phyloP scores from a whole-genome alignment of 768 basidiomycete species.

The Boletus pseudo-olivaceus region DNA sequence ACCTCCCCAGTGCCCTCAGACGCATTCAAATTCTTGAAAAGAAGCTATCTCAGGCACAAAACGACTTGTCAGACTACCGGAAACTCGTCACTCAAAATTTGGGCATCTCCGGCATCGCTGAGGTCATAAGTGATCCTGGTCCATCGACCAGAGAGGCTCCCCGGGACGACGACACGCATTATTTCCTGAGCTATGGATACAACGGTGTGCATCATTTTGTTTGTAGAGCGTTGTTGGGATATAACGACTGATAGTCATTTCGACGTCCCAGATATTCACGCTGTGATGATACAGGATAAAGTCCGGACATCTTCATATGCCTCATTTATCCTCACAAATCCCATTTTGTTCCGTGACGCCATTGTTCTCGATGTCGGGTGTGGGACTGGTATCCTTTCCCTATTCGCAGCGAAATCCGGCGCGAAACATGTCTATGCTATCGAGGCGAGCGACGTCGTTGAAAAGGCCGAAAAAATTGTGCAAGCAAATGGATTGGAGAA shows the following conservation, averaged over 20 bases:
- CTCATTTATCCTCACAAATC: slow-evolving; percentile 82
- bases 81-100: slow-evolving; percentile 52
- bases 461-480: slow-evolving; percentile 74
- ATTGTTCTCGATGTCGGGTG: slow-evolving; percentile 95
- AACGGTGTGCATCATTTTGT: slow-evolving; percentile 56
- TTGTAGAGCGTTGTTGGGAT: neutral
- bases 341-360: slow-evolving; percentile 76
- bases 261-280: slow-evolving; percentile 72
- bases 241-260: neutral
- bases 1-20: slow-evolving; percentile 34
- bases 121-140: slow-evolving; percentile 38
- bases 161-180: slow-evolving; percentile 89
- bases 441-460: slow-evolving; percentile 82
- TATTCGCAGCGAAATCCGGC: slow-evolving; percentile 86
- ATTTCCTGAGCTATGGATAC: slow-evolving; percentile 86
- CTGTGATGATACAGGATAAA: slow-evolving; percentile 94
- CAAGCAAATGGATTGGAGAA: slow-evolving; percentile 68
- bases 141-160: slow-evolving; percentile 20
- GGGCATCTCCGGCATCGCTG: slow-evolving; percentile 42
- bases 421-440: slow-evolving; percentile 89
- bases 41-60: slow-evolving; percentile 55
- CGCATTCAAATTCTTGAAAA: slow-evolving; percentile 58
- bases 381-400: slow-evolving; percentile 88
- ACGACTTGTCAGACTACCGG: slow-evolving; percentile 62
- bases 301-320: slow-evolving; percentile 93